These are phyloP conservation scores for Zymoseptoria crescenta DNA, from an alignment of 2,329 filamentous ascomycete species.

Conservation along the genomic window DNA sequence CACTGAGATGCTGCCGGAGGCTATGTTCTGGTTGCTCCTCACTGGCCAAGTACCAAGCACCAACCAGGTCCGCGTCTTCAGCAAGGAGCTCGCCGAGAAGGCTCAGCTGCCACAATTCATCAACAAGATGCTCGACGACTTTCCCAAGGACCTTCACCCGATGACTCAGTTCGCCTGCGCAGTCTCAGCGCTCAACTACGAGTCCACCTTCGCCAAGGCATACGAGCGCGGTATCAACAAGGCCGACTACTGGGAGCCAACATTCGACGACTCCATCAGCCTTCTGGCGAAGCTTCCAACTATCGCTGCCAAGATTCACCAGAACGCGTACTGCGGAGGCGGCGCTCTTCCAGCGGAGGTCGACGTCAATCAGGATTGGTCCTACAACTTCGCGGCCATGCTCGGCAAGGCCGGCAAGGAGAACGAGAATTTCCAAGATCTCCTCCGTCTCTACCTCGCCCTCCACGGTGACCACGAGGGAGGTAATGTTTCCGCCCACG, in stretches of 20 bases:
- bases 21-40: slow-evolving; percentile 98
- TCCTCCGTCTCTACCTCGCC: slow-evolving; percentile 87
- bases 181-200: slow-evolving; percentile 91
- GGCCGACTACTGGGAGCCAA: slow-evolving; percentile 97
- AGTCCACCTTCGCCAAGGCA: slow-evolving; percentile 84
- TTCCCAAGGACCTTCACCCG: slow-evolving; percentile 84
- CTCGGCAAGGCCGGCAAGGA: slow-evolving; percentile 81
- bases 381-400: slow-evolving; percentile 97
- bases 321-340: slow-evolving; percentile 71
- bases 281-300: slow-evolving; percentile 93
- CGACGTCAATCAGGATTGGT: slow-evolving; percentile 86
- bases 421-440: slow-evolving; percentile 90
- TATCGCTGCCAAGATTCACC: slow-evolving; percentile 96
- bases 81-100: slow-evolving; percentile 79
- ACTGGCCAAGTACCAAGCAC: slow-evolving; percentile 85
- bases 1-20: slow-evolving; percentile 95
- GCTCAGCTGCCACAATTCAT: slow-evolving; percentile 75
- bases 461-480: slow-evolving; percentile 98
- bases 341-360: slow-evolving; percentile 67
- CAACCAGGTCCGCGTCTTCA: slow-evolving; percentile 72
- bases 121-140: slow-evolving; percentile 77
- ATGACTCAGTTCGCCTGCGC: slow-evolving; percentile 98
- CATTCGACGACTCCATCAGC: slow-evolving; percentile 89
- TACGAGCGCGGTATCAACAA: slow-evolving; percentile 90
- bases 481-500: slow-evolving; percentile 97